Base-by-base conservation (phyloP, 352 stramenopile genomes). In the Globisporangium middletonii region DNA sequence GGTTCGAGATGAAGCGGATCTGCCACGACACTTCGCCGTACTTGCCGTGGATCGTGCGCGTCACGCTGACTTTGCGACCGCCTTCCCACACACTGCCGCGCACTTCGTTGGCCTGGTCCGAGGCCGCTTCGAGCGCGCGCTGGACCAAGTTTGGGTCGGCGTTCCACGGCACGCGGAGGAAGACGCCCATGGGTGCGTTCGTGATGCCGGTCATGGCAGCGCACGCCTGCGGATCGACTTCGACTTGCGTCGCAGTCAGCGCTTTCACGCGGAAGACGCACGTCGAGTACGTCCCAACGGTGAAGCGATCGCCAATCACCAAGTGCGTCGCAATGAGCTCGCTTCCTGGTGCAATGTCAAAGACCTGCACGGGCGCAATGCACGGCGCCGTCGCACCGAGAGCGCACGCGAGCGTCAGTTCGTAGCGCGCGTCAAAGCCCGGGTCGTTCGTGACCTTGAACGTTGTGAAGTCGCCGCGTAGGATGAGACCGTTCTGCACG, bases 1-100 rank as follows among this genome's bases (percentile, higher is more conserved):
- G 78, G 61, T 98, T 99, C 23, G 92, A 80, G 16, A 96, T 97
- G 62, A 98, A 99, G 2, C 74, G 94, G 9, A 99, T 72, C 18
- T 73, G 69, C 92, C 94, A 99, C 56, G 97, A 91, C 52, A 97
- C 89, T 46, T 94, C 86, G 3, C 95, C 96, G 60, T 98, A 98
- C 63, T 98, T 97, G 42, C 94, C 93, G 35, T 97, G 79, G 37
- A 98, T 89, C 30, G 72, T 92, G 42, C 89, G 75, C n/a, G 73
- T 67, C 9, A 98, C 92, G 30, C 75, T 79, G 15, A 98, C 93
- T 15, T 79, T 73, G 48, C 88, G 79, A n/a, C 70, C 75, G n/a
- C 44, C 60, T 18, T 41, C 38, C 69, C 88, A 89, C 19, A 76
- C 50, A 18, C 58, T 67, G 4, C 58, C 51, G 8, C 23, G 37